These are phyloP conservation scores for Ceratocystis ficicola DNA, from an alignment of 2,329 filamentous ascomycete genomes.

Conservation along the genomic window DNA sequence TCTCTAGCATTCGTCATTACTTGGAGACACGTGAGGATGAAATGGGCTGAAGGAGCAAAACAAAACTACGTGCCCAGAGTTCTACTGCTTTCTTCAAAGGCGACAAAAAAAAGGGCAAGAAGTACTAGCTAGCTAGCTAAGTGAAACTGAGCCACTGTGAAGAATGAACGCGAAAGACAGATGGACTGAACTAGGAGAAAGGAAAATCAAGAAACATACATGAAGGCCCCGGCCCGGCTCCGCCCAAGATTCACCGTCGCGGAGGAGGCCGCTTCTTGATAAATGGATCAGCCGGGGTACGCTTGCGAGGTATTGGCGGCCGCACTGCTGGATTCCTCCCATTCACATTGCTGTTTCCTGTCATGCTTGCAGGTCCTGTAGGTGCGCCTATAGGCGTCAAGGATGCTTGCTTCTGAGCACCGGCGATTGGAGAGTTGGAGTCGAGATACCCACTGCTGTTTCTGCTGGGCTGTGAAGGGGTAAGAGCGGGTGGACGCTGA, in stretches of 20 bases:
- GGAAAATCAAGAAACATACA: background rate
- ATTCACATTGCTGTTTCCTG: background rate
- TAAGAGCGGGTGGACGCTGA: slow-evolving; percentile 31
- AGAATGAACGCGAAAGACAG: background rate
- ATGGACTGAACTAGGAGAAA: background rate
- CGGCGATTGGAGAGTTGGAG: background rate
- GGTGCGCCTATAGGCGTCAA: slow-evolving; percentile 25
- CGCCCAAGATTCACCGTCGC: slow-evolving; percentile 6
- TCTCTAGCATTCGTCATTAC: no score
- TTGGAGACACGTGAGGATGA: no score
- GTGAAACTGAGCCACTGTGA: background rate
- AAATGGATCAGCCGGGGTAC: slow-evolving; percentile 35
- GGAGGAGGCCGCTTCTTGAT: slow-evolving; percentile 31
- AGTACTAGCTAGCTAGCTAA: background rate
- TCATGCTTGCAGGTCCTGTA: slow-evolving; percentile 4
- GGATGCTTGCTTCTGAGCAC: background rate
- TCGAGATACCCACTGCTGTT: slow-evolving; percentile 12
- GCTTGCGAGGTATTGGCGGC: slow-evolving; percentile 29
- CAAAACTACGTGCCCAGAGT: background rate
- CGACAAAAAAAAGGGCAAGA: background rate
- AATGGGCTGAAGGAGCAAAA: no score
- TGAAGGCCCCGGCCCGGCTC: background rate
- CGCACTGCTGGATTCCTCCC: background rate
- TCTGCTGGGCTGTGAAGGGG: slow-evolving; percentile 16
- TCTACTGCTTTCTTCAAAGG: background rate